Base-by-base conservation (phyloP, 2,329 filamentous ascomycete genomes). In the Diplodia corticola region DNA sequence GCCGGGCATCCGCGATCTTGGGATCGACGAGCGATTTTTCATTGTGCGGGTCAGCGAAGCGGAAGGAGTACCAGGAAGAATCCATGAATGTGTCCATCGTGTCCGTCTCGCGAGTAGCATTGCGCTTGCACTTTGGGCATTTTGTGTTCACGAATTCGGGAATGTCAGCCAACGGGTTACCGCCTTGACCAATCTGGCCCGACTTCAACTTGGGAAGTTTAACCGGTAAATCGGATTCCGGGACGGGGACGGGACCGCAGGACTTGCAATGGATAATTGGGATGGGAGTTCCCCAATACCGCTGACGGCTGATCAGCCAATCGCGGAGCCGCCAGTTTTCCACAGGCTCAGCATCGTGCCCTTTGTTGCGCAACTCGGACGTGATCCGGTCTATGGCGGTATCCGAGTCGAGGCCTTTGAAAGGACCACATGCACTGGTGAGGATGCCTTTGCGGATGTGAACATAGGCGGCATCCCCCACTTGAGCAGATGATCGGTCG, bases 31-130 rank as follows among this genome's bases (percentile, higher is more conserved):
- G 88, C 15, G 80, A 75, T 1, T 83, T 73, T 15, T 81, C 70
- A 70, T 95, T 93, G 20, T 87, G 81, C 0, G 90, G 82, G 71
- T 96, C 91, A 30, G 89, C 79, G 71, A 92, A 96, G 13, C 92
- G 86, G 79, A 93, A 87, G 73, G 89, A 96, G 77, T 97, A 97
- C 93, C 93, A 97, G 64, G 92, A 96, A 1, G 92, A 96, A 78
- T 96, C 93, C 68, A 97, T 93, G 78, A 97, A 97, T 0, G 93
- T 97, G 76, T 97, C 93, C 93, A 97, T 96, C 2, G 93, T 97
- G 75, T 97, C 93, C 0, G 93, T 96, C 70, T 97, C 93, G 69
- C 93, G 86, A 74, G 88, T 90, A 6, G 91, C 93, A 26, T 86
- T 79, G 1, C 85, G 83, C 17, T 84, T 80, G 72, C 93, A 97